Conservation (phyloP, 495 filamentous ascomycete species). For the Talaromyces stipitatus region DNA sequence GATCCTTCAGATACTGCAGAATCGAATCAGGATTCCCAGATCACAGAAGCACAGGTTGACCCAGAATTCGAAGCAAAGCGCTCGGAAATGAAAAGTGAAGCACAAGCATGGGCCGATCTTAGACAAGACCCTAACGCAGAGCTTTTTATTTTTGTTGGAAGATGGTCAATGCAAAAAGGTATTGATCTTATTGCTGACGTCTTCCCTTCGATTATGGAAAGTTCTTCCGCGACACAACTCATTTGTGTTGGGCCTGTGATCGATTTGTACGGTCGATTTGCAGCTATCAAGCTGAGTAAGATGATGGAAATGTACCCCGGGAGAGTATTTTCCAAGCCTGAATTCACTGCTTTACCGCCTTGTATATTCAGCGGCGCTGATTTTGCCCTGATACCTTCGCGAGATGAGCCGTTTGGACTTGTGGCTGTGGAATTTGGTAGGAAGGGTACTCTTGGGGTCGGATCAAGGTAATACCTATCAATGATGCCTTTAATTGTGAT, state of each 20-base stretch:
- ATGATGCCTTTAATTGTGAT: neutral
- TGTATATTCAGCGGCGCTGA: constrained; percentile 68
- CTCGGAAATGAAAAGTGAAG: constrained; percentile 43
- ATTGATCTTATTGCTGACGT: constrained; percentile 65
- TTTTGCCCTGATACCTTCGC: constrained; percentile 63
- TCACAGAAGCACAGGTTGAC: constrained; percentile 39
- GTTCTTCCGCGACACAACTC: constrained; percentile 53
- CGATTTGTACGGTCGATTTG: constrained; percentile 63
- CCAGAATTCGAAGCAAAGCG: constrained; percentile 40
- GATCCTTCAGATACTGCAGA: constrained; percentile 57
- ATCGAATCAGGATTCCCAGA: constrained; percentile 36
- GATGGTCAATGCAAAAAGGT: constrained; percentile 66
- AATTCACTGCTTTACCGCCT: constrained; percentile 61
- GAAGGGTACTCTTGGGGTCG: constrained; percentile 64
- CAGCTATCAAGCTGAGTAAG: constrained; percentile 56
- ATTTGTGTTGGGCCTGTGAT: constrained; percentile 60
- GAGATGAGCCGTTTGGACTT: constrained; percentile 64
- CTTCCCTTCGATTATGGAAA: constrained; percentile 54
- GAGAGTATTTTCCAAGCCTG: constrained; percentile 60
- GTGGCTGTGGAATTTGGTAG: constrained; percentile 69
- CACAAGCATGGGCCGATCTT: constrained; percentile 61
- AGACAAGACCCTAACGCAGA: constrained; percentile 52
- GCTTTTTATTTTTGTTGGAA: constrained; percentile 63
- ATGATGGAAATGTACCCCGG: constrained; percentile 58
- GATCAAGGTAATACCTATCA: constrained; percentile 30